Evolutionary conservation across 495 filamentous ascomycete genomes (phyloP), one percentile per base, ranked within the genome.

Genomic region (Podospora pseudopauciseta): DNA sequence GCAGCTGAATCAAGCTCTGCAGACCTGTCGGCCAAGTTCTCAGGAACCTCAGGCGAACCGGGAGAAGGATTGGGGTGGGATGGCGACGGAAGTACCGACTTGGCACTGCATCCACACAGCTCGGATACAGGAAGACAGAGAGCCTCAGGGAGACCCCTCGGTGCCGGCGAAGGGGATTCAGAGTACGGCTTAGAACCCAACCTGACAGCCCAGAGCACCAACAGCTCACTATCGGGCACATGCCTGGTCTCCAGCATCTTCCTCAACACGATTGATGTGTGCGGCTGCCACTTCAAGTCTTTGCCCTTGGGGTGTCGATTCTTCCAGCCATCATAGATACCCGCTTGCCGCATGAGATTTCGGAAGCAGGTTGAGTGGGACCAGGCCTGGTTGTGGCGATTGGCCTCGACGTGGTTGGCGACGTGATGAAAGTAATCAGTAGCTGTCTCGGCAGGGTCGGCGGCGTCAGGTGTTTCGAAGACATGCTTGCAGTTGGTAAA

Each of bases 401-500:
- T 68, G 19, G 70, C 69, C 54, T 75, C 66, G 16, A 70, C 69
- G 54, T 76, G 74, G 58, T 72, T 72, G 63, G 61, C 60, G 18
- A 76, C 69, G 56, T 76, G 74, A 54, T 68, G 65, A 60, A 76
- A 70, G 66, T 76, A 76, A 27, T 72, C 66, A n/a, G 64, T 39
- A 0, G 64, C 65, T 27, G 64, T 67, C 27, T 67, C 56, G 0
- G 66, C 61, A 2, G 67, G 65, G 16, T 72, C 72, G 16, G 60
- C 67, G 7, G 71, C 65, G 20, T 28, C 56, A 5, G 70, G 26
- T 13, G 74, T 70, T 63, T 75, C 74, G 19, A 73, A 71, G 1
- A 76, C 68, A 4, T 70, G 63, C n/a, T 60, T 59, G 61, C 74
- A 74, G 64, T 71, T 67, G 53, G 66, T 67, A 58, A 74, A 74